These are phyloP conservation scores for Cladosporium sp. DNA, from an alignment of 2,329 filamentous ascomycete genomes.

Conservation along the genomic window DNA sequence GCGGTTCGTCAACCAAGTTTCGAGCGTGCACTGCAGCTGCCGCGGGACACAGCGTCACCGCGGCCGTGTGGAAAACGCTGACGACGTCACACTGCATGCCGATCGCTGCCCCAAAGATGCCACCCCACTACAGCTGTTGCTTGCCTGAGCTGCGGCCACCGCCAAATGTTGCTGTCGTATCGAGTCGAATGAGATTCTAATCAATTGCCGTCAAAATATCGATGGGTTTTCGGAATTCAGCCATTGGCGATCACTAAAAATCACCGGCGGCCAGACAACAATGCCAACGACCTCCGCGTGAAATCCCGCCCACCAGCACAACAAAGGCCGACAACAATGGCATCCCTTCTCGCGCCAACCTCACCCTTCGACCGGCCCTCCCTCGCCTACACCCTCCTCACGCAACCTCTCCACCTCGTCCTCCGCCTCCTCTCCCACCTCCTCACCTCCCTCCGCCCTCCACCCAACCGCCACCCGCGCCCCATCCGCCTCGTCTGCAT, in stretches of 20 bases:
- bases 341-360: conserved; percentile 5
- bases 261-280: background rate
- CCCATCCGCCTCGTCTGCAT: conserved; percentile 76
- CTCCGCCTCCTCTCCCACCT: conserved; percentile 37
- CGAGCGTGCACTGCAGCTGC: background rate
- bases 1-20: background rate
- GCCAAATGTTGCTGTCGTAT: too few species aligned
- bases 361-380: conserved; percentile 17
- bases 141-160: too few species aligned
- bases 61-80: too few species aligned
- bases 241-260: background rate
- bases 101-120: background rate
- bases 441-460: conserved; percentile 56
- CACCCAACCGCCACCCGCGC: conserved; percentile 48
- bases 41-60: background rate
- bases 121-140: too few species aligned
- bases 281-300: background rate
- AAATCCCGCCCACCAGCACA: background rate
- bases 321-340: conserved; percentile 7
- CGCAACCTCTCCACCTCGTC: conserved; percentile 35
- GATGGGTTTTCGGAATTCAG: background rate
- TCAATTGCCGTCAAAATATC: background rate
- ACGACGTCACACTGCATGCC: conserved; percentile 6
- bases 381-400: conserved; percentile 26
- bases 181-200: background rate